phyloP scores from a whole-genome alignment of 805 yeast genomes.

The Scheffersomyces amazonensis region DNA sequence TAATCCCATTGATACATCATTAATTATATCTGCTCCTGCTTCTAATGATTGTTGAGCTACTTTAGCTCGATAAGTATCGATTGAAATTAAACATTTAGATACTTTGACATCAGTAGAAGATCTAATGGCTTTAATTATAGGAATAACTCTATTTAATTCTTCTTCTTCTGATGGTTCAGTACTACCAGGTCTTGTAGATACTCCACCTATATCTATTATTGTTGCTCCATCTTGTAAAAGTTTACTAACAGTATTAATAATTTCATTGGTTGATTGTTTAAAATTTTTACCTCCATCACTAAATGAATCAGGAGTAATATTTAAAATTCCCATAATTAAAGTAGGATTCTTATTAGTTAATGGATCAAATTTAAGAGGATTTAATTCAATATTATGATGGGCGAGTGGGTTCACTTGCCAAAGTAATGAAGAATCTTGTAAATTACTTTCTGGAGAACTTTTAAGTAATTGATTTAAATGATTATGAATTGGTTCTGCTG shows the following conservation, averaged over 20 bases:
- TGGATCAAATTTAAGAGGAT: slow-evolving; percentile 42
- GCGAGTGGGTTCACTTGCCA: slow-evolving; percentile 50
- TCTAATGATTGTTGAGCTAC: slow-evolving; percentile 70
- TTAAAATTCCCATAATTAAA: slow-evolving; percentile 80
- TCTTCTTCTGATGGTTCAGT: slow-evolving; percentile 56
- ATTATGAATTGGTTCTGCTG: slow-evolving; percentile 73
- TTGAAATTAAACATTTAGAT: slow-evolving; percentile 54
- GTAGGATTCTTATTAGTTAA: slow-evolving; percentile 48
- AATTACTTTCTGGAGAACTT: slow-evolving; percentile 28
- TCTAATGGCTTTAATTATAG: slow-evolving; percentile 64
- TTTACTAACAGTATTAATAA: slow-evolving; percentile 43
- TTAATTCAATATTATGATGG: slow-evolving; percentile 6
- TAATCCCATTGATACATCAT: slow-evolving; percentile 83
- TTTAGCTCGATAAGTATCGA: slow-evolving; percentile 81
- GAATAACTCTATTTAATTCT: slow-evolving; percentile 70
- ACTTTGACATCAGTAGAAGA: slow-evolving; percentile 29
- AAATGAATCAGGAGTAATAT: slow-evolving; percentile 92
- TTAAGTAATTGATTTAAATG: slow-evolving; percentile 56
- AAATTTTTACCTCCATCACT: slow-evolving; percentile 75
- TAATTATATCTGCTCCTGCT: slow-evolving; percentile 87
- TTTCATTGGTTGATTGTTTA: slow-evolving; percentile 25
- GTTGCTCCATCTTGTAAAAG: slow-evolving; percentile 62
- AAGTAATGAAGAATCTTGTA: slow-evolving; percentile 52
- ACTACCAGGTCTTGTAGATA: slow-evolving; percentile 88
- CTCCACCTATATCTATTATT: slow-evolving; percentile 91